Evolutionary conservation across 202 grass and related monocot species (phyloP).

Genomic region (Musa balbisiana): DNA sequence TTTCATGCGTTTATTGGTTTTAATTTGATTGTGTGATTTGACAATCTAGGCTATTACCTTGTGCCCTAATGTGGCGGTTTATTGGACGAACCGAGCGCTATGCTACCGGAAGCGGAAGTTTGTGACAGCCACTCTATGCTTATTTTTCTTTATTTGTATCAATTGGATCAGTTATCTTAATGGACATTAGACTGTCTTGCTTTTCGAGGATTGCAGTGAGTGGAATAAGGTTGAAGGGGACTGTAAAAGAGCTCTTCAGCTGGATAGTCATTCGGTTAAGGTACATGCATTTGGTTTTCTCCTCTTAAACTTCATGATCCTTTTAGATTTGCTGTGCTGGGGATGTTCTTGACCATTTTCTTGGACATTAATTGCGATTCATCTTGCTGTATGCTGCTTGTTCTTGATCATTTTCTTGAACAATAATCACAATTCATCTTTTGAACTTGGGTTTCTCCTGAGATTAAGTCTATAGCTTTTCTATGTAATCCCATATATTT

Average conservation of each 20-base stretch:
- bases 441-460: neutral
- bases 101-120: conserved; percentile 82
- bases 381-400: neutral
- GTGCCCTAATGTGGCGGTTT: conserved; percentile 66
- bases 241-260: conserved; percentile 65
- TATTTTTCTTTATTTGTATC: conserved; percentile 26
- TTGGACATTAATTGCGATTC: neutral
- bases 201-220: conserved; percentile 46
- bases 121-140: conserved; percentile 28
- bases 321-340: neutral
- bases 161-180: conserved; percentile 17
- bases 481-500: neutral
- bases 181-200: conserved; percentile 6
- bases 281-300: conserved; percentile 27
- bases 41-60: conserved; percentile 69
- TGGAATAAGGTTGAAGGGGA: conserved; percentile 77
- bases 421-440: neutral
- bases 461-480: neutral
- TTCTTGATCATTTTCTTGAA: neutral
- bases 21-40: conserved; percentile 21
- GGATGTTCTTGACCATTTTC: neutral
- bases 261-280: conserved; percentile 83
- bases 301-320: neutral
- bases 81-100: conserved; percentile 82
- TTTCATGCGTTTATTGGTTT: neutral